These are phyloP conservation scores for Emmonsiellopsis sp. DNA, from an alignment of 2,329 filamentous ascomycete species.

Conservation along the genomic window DNA sequence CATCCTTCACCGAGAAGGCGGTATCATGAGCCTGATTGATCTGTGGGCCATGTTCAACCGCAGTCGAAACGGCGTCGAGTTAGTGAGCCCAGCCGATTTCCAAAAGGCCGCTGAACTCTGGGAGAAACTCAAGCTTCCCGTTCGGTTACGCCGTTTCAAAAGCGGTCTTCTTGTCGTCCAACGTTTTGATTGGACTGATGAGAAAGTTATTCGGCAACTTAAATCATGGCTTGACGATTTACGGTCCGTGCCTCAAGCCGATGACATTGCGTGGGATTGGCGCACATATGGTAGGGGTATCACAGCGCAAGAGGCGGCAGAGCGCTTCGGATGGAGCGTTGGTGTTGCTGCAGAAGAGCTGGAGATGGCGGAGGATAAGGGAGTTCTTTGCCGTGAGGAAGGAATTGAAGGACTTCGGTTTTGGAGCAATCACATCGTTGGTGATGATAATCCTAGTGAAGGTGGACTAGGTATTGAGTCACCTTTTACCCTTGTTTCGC, in stretches of 20 bases:
- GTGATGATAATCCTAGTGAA: slow-evolving; percentile 10
- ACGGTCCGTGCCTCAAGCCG: slow-evolving; percentile 55
- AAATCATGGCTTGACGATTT: slow-evolving; percentile 69
- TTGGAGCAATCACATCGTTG: slow-evolving; percentile 65
- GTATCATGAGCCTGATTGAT: slow-evolving; percentile 82
- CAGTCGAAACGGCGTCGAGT: slow-evolving; percentile 82
- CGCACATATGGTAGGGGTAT: slow-evolving; percentile 70
- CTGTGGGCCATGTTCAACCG: slow-evolving; percentile 94
- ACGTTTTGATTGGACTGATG: slow-evolving; percentile 76
- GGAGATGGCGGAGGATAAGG: slow-evolving; percentile 92
- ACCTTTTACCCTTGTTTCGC: not conserved
- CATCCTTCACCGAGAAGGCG: slow-evolving; percentile 68
- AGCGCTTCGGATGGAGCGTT: slow-evolving; percentile 92
- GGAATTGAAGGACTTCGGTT: slow-evolving; percentile 84
- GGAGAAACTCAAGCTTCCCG: slow-evolving; percentile 77
- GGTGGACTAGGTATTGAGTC: slow-evolving; percentile 1
- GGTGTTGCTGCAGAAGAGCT: slow-evolving; percentile 92
- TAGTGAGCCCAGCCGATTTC: slow-evolving; percentile 86
- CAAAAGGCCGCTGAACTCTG: slow-evolving; percentile 81
- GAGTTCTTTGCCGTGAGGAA: slow-evolving; percentile 81
- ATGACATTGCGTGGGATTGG: slow-evolving; percentile 68
- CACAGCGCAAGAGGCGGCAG: slow-evolving; percentile 80
- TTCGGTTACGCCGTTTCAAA: slow-evolving; percentile 80
- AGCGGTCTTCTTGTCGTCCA: slow-evolving; percentile 94
- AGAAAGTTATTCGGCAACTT: slow-evolving; percentile 72